Conservation (phyloP, 1,284 basidiomycete species). For the Ceratobasidium sp. region DNA sequence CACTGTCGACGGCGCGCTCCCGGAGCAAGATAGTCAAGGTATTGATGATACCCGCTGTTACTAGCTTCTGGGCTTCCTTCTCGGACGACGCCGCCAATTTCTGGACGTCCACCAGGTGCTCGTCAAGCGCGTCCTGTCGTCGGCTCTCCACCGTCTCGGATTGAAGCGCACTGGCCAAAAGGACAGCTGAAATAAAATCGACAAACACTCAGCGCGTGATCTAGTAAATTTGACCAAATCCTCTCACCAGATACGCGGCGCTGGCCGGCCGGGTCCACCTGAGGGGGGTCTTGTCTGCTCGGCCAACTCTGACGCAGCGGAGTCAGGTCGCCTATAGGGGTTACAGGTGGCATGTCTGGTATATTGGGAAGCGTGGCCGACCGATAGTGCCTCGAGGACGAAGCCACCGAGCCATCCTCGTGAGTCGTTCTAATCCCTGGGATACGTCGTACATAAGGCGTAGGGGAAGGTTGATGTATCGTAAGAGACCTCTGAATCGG, state of each 20-base stretch:
- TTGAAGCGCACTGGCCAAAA: slow-evolving; percentile 44
- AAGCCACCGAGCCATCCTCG: slow-evolving; percentile 3
- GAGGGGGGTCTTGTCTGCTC: neutral
- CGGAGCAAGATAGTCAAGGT: slow-evolving; percentile 44
- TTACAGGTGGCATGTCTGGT: neutral
- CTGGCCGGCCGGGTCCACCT: neutral
- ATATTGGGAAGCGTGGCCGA: slow-evolving; percentile 20
- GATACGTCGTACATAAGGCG: slow-evolving; percentile 1
- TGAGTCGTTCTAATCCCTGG: slow-evolving; percentile 19
- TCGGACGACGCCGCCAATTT: slow-evolving; percentile 40
- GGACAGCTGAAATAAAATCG: slow-evolving; percentile 7
- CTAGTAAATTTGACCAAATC: neutral
- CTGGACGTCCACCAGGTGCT: slow-evolving; percentile 39
- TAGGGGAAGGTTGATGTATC: slow-evolving; percentile 21
- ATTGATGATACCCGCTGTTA: slow-evolving; percentile 45
- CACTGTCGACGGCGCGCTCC: slow-evolving; percentile 43
- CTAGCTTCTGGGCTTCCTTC: slow-evolving; percentile 46
- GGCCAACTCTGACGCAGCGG: neutral
- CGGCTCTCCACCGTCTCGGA: slow-evolving; percentile 44
- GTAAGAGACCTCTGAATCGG: slow-evolving; percentile 11
- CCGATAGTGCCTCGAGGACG: neutral
- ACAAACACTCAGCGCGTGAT: neutral
- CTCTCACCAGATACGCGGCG: slow-evolving; percentile 20
- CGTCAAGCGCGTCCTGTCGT: slow-evolving; percentile 40
- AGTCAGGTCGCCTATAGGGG: neutral